Conservation (phyloP, 768 basidiomycete species). For the Tricholoma saponaceum region DNA sequence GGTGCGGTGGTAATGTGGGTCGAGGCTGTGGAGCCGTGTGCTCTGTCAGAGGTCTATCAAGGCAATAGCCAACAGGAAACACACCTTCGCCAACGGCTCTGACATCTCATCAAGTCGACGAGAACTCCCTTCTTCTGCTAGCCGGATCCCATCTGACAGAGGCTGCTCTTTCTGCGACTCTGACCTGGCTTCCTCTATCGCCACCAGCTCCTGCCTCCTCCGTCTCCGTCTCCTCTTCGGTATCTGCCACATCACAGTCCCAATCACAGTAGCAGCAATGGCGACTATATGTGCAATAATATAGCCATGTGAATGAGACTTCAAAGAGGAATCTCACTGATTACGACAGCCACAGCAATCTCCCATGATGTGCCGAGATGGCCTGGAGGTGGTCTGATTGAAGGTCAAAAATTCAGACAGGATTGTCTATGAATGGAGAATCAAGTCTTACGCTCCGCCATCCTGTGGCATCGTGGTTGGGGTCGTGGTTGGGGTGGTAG, state of each 20-base stretch:
- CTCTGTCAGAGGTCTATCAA: neutral
- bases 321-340: conserved; percentile 21
- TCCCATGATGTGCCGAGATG: conserved; percentile 36
- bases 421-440: neutral
- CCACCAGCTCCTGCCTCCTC: neutral
- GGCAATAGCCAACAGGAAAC: neutral
- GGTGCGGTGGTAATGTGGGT: neutral
- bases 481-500: neutral
- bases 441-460: neutral
- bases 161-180: neutral
- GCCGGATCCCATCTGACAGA: neutral
- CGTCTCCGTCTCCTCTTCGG: conserved; percentile 5
- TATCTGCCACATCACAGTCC: conserved; percentile 22
- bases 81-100: neutral
- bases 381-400: conserved; percentile 23
- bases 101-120: neutral
- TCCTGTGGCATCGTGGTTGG: neutral
- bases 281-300: conserved; percentile 14
- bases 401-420: neutral
- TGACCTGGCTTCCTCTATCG: neutral
- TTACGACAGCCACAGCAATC: conserved; percentile 29
- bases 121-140: neutral
- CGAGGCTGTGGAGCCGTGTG: neutral
- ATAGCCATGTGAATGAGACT: neutral
- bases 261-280: conserved; percentile 22